Base-by-base conservation (phyloP, 2,329 filamentous ascomycete species). In the Arthrobotrys iridis region DNA sequence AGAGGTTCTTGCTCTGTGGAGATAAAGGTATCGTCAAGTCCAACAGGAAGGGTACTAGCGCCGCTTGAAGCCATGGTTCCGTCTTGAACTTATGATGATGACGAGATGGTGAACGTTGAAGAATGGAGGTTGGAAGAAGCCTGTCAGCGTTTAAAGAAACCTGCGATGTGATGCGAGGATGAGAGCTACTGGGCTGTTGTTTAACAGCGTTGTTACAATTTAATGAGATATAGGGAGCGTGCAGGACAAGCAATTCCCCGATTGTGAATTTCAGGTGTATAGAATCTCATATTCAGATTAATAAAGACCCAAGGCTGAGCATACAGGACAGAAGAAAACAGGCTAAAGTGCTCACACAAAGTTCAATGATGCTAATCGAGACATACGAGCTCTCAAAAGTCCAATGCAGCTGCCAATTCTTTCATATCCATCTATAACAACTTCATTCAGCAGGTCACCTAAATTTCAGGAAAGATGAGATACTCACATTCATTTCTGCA, bases 371-470 rank as follows among this genome's bases (percentile, higher is more conserved):
- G 15, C 13, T 10, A 30, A 20, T 18, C 15, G 24, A 58, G 59
- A 65, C 50, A 72, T 58, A 30, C 67, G 40, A 72, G 59, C 30
- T 64, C 70, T 74, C 46, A 75, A 30, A 75, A 68, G 28, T 59
- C 71, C 40, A 75, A 75, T 35, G 71, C 71, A 20, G 71, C 71
- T 8, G 57, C 48, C 7, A 75, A 18, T 24, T 75, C 71, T 20
- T 59, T 75, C 71, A 75, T 75, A 46, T 75, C 71, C 71, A 75
- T 58, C 71, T 75, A 28, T 43, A 35, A n/a, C n/a, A n/a, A n/a
- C n/a, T n/a, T 4, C n/a, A 33, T 18, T 18, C 3, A 35, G 22
- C 8, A 8, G 1, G 6, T 64, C 50, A 64, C 48, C 18, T 24
- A 4, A 24, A 6, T 1, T 1, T 22, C 28, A 45, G 3, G 20